These are phyloP conservation scores for Cladophialophora yegresii DNA, from an alignment of 2,329 filamentous ascomycete genomes.

Conservation along the genomic window DNA sequence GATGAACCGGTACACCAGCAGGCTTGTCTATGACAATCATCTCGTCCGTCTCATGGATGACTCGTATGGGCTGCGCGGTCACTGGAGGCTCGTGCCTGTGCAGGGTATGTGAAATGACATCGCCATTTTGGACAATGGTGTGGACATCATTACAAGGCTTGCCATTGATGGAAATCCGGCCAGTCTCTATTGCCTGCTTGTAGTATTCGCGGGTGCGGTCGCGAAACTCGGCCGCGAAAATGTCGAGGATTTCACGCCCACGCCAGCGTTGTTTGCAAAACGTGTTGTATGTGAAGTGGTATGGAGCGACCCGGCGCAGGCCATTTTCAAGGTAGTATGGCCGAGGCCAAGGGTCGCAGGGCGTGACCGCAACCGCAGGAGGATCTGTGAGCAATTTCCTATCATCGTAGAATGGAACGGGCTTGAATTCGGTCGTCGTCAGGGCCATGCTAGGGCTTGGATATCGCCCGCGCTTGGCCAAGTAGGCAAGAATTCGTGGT, in stretches of 20 bases:
- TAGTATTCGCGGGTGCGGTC: conserved; percentile 85
- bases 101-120: conserved; percentile 86
- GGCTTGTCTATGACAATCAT: conserved; percentile 98
- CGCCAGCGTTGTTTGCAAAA: conserved; percentile 94
- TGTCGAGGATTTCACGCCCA: conserved; percentile 74
- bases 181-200: conserved; percentile 75
- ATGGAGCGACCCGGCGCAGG: conserved; percentile 78
- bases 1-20: conserved; percentile 90
- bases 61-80: conserved; percentile 72
- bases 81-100: conserved; percentile 96
- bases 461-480: conserved; percentile 43
- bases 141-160: conserved; percentile 54
- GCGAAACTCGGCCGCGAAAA: conserved; percentile 89
- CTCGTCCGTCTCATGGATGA: conserved; percentile 88
- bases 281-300: conserved; percentile 93
- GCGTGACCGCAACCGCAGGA: conserved; percentile 33
- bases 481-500: conserved; percentile 45
- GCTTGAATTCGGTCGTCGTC: conserved; percentile 33
- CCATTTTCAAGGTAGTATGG: conserved; percentile 85
- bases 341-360: conserved; percentile 56
- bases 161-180: conserved; percentile 78
- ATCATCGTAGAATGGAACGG: conserved; percentile 23
- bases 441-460: conserved; percentile 45
- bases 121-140: conserved; percentile 64
- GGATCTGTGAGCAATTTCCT: conserved; percentile 30